Evolutionary conservation across 2,329 filamentous ascomycete genomes (phyloP), one percentile per base, ranked within the genome.

Genomic region (Lachnellula hyalina): DNA sequence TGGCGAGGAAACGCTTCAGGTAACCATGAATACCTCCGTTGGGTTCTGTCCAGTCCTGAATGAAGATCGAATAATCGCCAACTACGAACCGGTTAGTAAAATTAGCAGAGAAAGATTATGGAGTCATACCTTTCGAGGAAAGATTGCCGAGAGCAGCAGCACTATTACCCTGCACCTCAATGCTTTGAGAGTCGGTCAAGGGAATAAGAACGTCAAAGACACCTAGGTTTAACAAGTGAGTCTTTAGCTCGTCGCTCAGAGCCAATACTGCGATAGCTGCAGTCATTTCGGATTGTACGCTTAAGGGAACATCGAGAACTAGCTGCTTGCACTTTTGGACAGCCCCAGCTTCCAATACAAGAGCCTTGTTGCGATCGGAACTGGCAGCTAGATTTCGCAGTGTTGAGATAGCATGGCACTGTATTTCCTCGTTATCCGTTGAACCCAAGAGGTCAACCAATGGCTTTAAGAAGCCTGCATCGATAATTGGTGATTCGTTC

Each of bases 291-390:
- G 92, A 96, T 71, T 99, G 94, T 2, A 99, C 94, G 40, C 89
- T 93, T 48, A 97, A 81, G 0, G 94, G 91, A 2, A 97, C 94
- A 53, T 95, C 87, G 17, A 99, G 78, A 23, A 99, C 92, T 51
- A 99, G 80, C 69, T 97, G 90, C 74, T 96, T 97, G 84, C 94
- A 99, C 72, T 97, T 97, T 70, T 97, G 91, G 40, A 99, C 94
- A 2, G 94, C 94, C 23, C 94, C 94, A 35, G 94, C 94, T 72
- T 97, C 91, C 48, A 99, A 77, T 1, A 99, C 94, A n/a, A 99
- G 80, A 55, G 95, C 89, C 75, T 99, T 99, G 80, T 99, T 99
- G 60, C 90, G 86, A 70, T 99, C 94, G 7, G 93, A 97, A 73
- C 92, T 97, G 53, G 94, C 94, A 6, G 94, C 94, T 55, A 99